Base-by-base conservation (phyloP, 495 filamentous ascomycete species). In the Neurospora africana region DNA sequence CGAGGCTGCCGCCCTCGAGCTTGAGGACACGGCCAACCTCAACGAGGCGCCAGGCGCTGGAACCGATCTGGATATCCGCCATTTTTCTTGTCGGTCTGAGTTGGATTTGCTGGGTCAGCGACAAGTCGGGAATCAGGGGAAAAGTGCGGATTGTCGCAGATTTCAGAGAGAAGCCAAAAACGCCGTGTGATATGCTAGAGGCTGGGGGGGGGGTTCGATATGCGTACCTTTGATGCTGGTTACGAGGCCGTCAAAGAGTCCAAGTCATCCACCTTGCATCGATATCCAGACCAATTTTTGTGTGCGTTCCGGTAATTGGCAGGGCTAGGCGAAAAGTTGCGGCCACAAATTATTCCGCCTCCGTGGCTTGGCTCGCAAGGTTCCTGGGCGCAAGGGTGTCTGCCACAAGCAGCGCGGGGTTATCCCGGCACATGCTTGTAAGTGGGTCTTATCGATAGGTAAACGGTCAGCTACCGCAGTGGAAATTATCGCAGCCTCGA, bases 1-100 rank as follows among this genome's bases (percentile, higher is more conserved):
- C 96, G 74, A 98, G 89, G 83, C 91, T 91, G 84, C 94, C 94
- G 74, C 82, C 86, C 87, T 89, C 92, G 75, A 89, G 91, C 75
- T 81, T 79, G 75, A 97, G 89, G 76, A 95, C 91, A 79, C 96
- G 94, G 87, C 96, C 96, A 85, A 98, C 92, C 88, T 99, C 94
- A 81, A 99, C 93, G 80, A 91, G 87, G 83, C 93, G 93, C 92
- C 91, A 97, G 67, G 74, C 75, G 74, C 78, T 81, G 69, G 75
- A 70, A 75, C 77, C 79, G 74, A 81, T 76, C 53, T 79, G 71
- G 72, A 81, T 77, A 70, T 78, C 76, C 73, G 79, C 75, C 79
- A 81, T 81, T 77, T 76, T 79, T 72, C 72, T 74, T 72, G 78
- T 75, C 74, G 75, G 69, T 75, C 74, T 76, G 65, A 36, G 40